A percentile compares a stretch with the other conserved stretches of the same genome.
phyloP scores from a whole-genome alignment of 345 rosid species.

The Mallotus nudiflorus region DNA sequence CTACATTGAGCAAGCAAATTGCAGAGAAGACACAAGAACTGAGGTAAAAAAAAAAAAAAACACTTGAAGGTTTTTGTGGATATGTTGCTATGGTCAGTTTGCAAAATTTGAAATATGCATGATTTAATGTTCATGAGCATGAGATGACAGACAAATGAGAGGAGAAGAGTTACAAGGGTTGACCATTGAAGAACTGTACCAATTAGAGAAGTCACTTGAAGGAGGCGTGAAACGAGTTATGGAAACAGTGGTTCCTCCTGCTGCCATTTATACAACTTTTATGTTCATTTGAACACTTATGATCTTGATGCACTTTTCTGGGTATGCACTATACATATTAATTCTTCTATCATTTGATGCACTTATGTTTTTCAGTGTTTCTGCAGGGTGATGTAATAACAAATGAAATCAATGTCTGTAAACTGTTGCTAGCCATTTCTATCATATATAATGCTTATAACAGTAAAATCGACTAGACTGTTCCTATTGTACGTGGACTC shows the following conservation, averaged over 20 bases:
- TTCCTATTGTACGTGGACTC: too few relatives aligned
- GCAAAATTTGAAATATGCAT: too few relatives aligned
- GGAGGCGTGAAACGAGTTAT: conserved; percentile 24
- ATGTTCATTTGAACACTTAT: not conserved
- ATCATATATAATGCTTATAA: too few relatives aligned
- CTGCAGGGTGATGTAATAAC: conserved; percentile 30
- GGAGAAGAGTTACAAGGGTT: conserved; percentile 41
- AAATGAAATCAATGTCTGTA: conserved; percentile 22
- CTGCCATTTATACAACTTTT: not conserved
- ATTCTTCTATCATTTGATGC: not conserved
- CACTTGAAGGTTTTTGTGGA: too few relatives aligned
- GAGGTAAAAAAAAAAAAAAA: too few relatives aligned
- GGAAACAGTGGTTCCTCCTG: conserved; percentile 31
- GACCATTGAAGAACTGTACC: conserved; percentile 17
- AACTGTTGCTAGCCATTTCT: not conserved
- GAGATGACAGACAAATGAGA: conserved; percentile 30
- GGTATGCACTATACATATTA: not conserved
- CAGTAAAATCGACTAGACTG: too few relatives aligned
- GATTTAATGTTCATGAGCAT: too few relatives aligned
- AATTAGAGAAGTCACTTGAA: conserved; percentile 27
- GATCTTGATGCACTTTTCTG: too few relatives aligned
- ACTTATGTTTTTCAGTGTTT: not conserved
- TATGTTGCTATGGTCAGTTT: too few relatives aligned
- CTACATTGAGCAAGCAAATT: conserved; percentile 34
- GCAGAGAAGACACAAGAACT: conserved; percentile 37